Conservation (phyloP, 768 basidiomycete species). For the Lactarius akahatsu region DNA sequence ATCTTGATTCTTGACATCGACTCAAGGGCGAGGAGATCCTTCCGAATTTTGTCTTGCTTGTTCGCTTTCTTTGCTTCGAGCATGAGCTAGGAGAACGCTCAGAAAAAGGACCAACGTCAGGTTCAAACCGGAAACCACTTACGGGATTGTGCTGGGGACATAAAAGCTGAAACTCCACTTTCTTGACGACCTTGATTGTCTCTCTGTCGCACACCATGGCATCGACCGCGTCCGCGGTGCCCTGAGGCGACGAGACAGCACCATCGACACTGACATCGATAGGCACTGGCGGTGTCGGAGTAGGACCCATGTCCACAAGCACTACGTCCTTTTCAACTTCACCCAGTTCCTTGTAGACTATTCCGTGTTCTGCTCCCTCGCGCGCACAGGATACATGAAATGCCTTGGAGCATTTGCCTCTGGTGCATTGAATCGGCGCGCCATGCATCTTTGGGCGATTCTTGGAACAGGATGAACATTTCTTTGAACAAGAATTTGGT, state of each 20-base stretch:
- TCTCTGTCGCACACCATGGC: conserved; percentile 35
- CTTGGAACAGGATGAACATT: conserved; percentile 86
- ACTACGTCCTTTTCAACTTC: conserved; percentile 84
- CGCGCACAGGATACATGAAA: conserved; percentile 92
- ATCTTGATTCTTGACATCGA: conserved; percentile 79
- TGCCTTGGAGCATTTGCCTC: conserved; percentile 90
- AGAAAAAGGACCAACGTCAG: not conserved
- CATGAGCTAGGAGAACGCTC: conserved; percentile 50
- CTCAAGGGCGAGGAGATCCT: conserved; percentile 67
- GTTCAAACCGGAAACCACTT: conserved; percentile 36
- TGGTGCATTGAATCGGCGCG: conserved; percentile 88
- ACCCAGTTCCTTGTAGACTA: conserved; percentile 59
- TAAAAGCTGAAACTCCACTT: conserved; percentile 69
- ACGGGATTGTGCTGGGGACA: conserved; percentile 93
- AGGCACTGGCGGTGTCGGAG: conserved; percentile 25
- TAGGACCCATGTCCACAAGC: conserved; percentile 43
- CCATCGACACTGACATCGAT: conserved; percentile 42
- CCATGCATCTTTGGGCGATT: conserved; percentile 64
- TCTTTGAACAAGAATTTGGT: conserved; percentile 47
- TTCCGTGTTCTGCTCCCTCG: conserved; percentile 49
- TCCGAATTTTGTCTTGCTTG: conserved; percentile 71
- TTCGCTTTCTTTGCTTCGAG: conserved; percentile 72
- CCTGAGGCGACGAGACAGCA: conserved; percentile 1
- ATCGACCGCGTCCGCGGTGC: conserved; percentile 10
- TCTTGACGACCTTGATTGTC: conserved; percentile 64